Evolutionary conservation across 208 protist species (phyloP).

Genomic region (Leishmania aethiopica): DNA sequence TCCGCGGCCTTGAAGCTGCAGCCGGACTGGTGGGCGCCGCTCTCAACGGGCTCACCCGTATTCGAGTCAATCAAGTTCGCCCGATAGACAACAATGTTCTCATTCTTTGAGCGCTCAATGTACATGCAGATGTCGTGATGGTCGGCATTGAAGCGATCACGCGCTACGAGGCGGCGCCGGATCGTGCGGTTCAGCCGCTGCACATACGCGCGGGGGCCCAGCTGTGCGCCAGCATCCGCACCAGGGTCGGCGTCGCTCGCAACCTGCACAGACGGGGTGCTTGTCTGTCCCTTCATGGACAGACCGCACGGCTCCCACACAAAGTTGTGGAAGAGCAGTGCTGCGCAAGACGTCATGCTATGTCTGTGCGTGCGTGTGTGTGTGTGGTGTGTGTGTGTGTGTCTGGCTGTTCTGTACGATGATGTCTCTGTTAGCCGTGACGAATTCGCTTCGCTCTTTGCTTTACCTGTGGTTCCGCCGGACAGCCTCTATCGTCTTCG

Average conservation of each 20-base stretch:
- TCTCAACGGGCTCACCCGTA: constrained; percentile 21
- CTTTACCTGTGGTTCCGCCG: neutral
- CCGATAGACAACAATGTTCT: constrained; percentile 77
- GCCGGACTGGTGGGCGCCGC: constrained; percentile 18
- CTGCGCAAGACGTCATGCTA: constrained; percentile 63
- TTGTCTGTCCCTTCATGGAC: constrained; percentile 3
- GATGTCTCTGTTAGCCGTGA: neutral
- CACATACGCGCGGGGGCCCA: constrained; percentile 45
- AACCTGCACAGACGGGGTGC: constrained; percentile 39
- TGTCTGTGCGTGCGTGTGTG: constrained; percentile 20
- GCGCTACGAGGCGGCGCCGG: constrained; percentile 37
- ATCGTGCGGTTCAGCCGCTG: constrained; percentile 53
- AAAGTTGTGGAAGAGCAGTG: constrained; percentile 41
- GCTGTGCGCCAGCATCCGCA: constrained; percentile 63
- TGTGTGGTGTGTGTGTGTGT: constrained; percentile 25
- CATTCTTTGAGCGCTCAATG: constrained; percentile 83
- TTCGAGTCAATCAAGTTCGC: constrained; percentile 39
- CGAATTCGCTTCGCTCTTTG: neutral
- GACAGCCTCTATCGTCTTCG: neutral
- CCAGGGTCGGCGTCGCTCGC: constrained; percentile 51
- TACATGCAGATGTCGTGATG: constrained; percentile 82
- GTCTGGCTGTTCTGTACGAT: neutral
- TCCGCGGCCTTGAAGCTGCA: constrained; percentile 48
- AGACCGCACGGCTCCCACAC: constrained; percentile 27
- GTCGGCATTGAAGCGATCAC: constrained; percentile 64